phyloP scores from a whole-genome alignment of 2,329 filamentous ascomycete species.

The Cladorrhinum sp. region DNA sequence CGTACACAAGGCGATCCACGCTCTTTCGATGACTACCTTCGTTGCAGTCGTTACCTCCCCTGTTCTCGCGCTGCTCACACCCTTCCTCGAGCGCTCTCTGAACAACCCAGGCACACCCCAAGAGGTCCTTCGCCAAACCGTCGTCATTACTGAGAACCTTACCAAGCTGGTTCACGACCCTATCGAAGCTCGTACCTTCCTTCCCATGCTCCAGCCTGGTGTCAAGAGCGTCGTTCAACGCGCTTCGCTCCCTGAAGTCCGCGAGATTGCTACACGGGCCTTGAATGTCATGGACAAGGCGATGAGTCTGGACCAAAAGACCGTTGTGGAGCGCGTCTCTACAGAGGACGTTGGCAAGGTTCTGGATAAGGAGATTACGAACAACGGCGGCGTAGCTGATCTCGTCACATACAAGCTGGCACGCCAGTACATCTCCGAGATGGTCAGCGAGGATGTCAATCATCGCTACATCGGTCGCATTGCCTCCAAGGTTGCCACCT shows the following conservation, averaged over 20 bases:
- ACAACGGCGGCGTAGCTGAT: conserved; percentile 58
- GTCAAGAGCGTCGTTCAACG: conserved; percentile 84
- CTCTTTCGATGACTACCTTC: conserved; percentile 96
- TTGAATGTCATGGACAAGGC: conserved; percentile 87
- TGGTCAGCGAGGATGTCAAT: conserved; percentile 87
- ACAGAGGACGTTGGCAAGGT: conserved; percentile 71
- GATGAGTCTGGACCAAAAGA: conserved; percentile 69
- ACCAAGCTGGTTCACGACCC: conserved; percentile 97
- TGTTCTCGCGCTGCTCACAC: conserved; percentile 89
- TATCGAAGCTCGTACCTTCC: conserved; percentile 87
- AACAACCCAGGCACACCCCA: conserved; percentile 89
- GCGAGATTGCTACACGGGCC: conserved; percentile 81
- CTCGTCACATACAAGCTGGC: conserved; percentile 64
- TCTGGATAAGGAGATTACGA: conserved; percentile 73
- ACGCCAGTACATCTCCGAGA: conserved; percentile 72
- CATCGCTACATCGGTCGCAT: conserved; percentile 76
- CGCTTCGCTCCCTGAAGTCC: conserved; percentile 90
- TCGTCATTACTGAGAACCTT: conserved; percentile 95
- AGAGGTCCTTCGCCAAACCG: conserved; percentile 91
- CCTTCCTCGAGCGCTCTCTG: conserved; percentile 87
- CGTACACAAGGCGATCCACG: conserved; percentile 93
- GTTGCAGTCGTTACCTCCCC: conserved; percentile 94
- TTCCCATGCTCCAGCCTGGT: conserved; percentile 92
- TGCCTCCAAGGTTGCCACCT: conserved; percentile 64
- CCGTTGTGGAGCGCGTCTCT: conserved; percentile 63